Conservation (phyloP, 2,329 filamentous ascomycete genomes). For the Phoma herbarum region DNA sequence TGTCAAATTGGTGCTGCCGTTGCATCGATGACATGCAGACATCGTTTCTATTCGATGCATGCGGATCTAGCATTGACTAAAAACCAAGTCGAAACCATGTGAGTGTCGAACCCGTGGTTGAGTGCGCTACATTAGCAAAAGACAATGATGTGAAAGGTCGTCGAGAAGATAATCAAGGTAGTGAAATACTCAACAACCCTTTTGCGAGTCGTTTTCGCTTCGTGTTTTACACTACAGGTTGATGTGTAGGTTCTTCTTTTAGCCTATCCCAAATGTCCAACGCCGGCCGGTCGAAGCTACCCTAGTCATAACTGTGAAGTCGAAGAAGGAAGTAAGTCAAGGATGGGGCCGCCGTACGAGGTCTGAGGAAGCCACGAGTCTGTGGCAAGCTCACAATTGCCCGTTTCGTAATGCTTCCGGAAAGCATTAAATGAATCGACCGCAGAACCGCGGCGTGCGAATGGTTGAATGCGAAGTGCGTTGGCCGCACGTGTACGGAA, state of each 20-base stretch:
- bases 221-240: slow-evolving; percentile 6
- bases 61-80: slow-evolving; percentile 5
- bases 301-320: slow-evolving; percentile 29
- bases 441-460: not conserved
- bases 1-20: not conserved
- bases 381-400: not conserved
- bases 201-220: not conserved
- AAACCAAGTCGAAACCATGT: slow-evolving; percentile 24
- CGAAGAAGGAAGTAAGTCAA: not conserved
- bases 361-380: not conserved
- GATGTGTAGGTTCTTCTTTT: not conserved
- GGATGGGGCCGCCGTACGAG: not conserved
- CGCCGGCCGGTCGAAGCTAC: slow-evolving; percentile 3
- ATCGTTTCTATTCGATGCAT: not conserved
- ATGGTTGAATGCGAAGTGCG: not conserved
- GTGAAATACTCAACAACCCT: not conserved
- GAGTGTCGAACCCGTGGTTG: slow-evolving; percentile 19
- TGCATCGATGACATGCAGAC: not conserved
- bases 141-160: slow-evolving; percentile 1
- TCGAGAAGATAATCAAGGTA: slow-evolving; percentile 1
- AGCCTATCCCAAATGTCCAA: slow-evolving; percentile 7
- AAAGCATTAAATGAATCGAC: not conserved
- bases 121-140: slow-evolving; percentile 12
- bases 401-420: not conserved
- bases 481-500: not conserved